Percentiles rank a stretch among this genome's conserved stretches.
Conservation (phyloP, 352 stramenopile genomes). For the Blastocystis sp. region DNA sequence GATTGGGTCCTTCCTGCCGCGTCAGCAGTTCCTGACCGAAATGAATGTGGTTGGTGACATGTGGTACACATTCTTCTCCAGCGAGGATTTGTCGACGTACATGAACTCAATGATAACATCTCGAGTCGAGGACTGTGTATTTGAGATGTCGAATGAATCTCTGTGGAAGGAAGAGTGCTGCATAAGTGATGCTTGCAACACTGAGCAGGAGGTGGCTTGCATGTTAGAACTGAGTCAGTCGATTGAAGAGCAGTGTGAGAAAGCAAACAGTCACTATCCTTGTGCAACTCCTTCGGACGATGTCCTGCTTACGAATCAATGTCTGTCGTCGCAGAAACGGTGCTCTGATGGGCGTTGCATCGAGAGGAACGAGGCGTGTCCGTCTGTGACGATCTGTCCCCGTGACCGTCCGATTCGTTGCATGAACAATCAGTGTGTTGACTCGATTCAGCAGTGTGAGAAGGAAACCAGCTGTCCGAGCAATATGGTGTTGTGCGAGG, state of each 20-base stretch:
- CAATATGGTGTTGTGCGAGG: neutral
- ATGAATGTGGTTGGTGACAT: neutral
- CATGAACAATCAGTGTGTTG: slow-evolving; percentile 44
- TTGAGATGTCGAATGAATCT: neutral
- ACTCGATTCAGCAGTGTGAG: neutral
- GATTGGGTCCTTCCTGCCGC: neutral
- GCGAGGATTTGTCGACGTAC: neutral
- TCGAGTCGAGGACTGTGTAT: neutral
- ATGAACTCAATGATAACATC: neutral
- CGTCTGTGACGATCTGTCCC: neutral
- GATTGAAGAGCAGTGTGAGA: neutral
- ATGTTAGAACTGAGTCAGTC: neutral
- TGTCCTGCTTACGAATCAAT: neutral
- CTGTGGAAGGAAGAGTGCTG: neutral
- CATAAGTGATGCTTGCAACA: neutral
- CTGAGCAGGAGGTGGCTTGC: neutral
- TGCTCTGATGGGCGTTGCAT: slow-evolving; percentile 38
- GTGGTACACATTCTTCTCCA: neutral
- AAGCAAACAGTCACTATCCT: neutral
- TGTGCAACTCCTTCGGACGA: neutral
- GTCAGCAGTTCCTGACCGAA: neutral
- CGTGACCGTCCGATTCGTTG: slow-evolving; percentile 21
- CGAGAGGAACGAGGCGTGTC: neutral
- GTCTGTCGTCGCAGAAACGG: neutral
- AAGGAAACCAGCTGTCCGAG: neutral